Evolutionary conservation across 371 early-diverging fungal species (phyloP), one percentile per base, ranked within the genome.

Genomic region (Ordospora pajunii): DNA sequence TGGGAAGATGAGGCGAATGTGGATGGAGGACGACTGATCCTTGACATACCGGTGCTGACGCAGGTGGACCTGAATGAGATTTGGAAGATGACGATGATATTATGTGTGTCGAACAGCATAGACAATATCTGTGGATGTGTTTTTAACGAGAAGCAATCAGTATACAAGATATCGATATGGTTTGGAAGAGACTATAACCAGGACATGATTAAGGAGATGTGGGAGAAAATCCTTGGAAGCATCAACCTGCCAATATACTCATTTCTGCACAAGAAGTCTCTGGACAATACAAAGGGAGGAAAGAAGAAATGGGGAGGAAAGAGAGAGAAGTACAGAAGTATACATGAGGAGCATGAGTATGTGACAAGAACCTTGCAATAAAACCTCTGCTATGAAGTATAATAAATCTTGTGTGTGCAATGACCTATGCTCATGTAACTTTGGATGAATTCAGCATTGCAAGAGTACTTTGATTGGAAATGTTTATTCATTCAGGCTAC

Each of bases 1-100:
- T 97, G 99, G 97, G 99, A 98, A 86, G 97, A 98, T 82, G 84
- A 89, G n/a, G 89, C 87, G 50, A 98, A 98, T 87, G 87, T 87
- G 46, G 85, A 91, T 46, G 99, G 99, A 79, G 97, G 97, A 40
- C 92, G 93, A 83, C 93, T 96, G 90, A 89, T 91, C 62, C 84
- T 91, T 64, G 89, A 90, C 75, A 83, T 95, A 62, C 73, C 80
- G 43, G 11, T 14, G n/a, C n/a, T 37, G 0, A 12, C 17, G 3
- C 51, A 49, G 12, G 23, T 27, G 42, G 69, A 69, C 70, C 2
- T 83, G 10, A 43, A 49, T 25, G 44, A 71, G 10, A 17, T 52
- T 52, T 69, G 78, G 72, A 69, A 52, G 25, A 71, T 89, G 88
- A 87, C 93, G 76, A 87, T 95, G 76, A 91, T 90, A 9, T 89